Base-by-base conservation (phyloP, 1,284 basidiomycete genomes). In the Irpex rosettiformis region DNA sequence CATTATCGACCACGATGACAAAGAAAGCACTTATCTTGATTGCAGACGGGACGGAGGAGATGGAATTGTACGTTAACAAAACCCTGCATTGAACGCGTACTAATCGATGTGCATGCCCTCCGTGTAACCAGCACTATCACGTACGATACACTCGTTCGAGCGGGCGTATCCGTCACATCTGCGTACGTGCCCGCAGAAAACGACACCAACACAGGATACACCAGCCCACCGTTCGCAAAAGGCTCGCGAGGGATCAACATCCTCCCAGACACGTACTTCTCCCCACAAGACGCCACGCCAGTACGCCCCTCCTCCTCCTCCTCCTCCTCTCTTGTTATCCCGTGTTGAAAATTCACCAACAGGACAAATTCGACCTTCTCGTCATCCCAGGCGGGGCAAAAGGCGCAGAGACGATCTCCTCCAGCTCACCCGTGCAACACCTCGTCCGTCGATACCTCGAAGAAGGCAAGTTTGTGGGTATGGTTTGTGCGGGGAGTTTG, bases 11-110 rank as follows among this genome's bases (percentile, higher is more conserved):
- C 18, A 16, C 47, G 27, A 56, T 47, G 30, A 11, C 7, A 33
- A 51, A 48, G 28, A 82, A 83, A 30, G 89, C 88, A 22, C 74
- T 92, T 25, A 79, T 94, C 55, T 76, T 94, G 22, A 82, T 94
- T n/a, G 89, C 93, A n/a, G 82, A 94, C 67, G 93, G 93, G 6
- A 93, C 91, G 0, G 93, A 95, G 68, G 91, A 94, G 72, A 93
- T 93, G 84, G 93, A 95, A 73, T 91, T 91, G 90, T 90, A 69
- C 64, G 81, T 70, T 21, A 37, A 37, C 5, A 16, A 11, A 11
- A 16, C 33, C 16, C 11, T 37, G 33, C 30, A 55, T 16, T 7
- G 10, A 24, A 51, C 40, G 33, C n/a, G 13, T 24, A 5, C 30
- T 52, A 52, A 51, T 55, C 58, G 29, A 61, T 7, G 8, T 22